A percentile compares a stretch with the other conserved stretches of the same genome.
Evolutionary conservation across 306 rosid genomes (phyloP).

Genomic region (Sophora flavescens): DNA sequence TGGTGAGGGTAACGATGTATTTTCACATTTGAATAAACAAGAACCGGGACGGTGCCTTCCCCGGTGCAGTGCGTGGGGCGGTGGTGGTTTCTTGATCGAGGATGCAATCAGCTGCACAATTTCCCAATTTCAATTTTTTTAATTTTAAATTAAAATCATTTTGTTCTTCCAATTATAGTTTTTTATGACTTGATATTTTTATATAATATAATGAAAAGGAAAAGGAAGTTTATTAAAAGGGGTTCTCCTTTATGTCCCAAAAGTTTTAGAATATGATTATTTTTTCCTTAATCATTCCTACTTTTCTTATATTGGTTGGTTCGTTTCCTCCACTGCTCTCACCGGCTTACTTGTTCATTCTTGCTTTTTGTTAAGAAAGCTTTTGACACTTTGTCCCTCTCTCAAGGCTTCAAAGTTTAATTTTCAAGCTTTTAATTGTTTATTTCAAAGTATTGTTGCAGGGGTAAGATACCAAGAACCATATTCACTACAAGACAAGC

Average conservation of each 20-base stretch:
- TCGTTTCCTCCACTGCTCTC: conserved; percentile 33
- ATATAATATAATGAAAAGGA: background rate
- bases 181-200: background rate
- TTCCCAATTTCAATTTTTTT: conserved; percentile 7
- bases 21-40: background rate
- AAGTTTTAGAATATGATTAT: conserved; percentile 49
- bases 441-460: conserved; percentile 20
- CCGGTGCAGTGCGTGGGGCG: background rate
- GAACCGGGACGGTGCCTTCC: conserved; percentile 10
- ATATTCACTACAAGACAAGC: background rate
- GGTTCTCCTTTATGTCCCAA: conserved; percentile 50
- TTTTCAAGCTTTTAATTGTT: conserved; percentile 41
- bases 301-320: conserved; percentile 40
- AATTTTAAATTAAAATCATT: background rate
- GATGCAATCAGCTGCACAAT: conserved; percentile 26
- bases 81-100: conserved; percentile 44
- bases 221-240: conserved; percentile 43
- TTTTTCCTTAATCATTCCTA: conserved; percentile 51
- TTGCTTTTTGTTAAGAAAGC: conserved; percentile 33
- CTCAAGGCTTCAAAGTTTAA: conserved; percentile 49
- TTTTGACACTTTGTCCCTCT: conserved; percentile 55
- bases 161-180: background rate
- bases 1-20: too few species aligned
- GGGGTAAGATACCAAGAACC: conserved; percentile 47
- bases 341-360: conserved; percentile 43